A percentile compares a stretch with the other conserved stretches of the same genome.
phyloP scores from a whole-genome alignment of 257 asterid genomes.

The Solanum acaule region DNA sequence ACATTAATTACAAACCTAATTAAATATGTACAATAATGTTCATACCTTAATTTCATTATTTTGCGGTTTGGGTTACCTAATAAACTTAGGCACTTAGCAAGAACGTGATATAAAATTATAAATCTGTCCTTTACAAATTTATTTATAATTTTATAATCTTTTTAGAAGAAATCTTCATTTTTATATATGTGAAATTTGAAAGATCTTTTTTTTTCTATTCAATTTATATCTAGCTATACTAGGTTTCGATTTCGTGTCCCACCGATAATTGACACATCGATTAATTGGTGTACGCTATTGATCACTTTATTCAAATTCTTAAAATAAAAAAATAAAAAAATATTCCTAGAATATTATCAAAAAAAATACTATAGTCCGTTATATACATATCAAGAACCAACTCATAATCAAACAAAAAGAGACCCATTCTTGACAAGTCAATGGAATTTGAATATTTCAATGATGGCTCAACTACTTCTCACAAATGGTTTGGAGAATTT shows the following conservation, averaged over 20 bases:
- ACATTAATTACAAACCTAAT: background rate
- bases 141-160: background rate
- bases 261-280: background rate
- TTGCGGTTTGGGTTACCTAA: background rate
- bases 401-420: background rate
- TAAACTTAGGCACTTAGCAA: background rate
- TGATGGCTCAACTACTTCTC: background rate
- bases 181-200: background rate
- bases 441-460: background rate
- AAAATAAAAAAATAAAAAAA: no score
- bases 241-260: background rate
- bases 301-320: no score
- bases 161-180: background rate
- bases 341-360: background rate
- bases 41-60: background rate
- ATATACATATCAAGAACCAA: background rate
- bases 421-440: background rate
- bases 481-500: background rate
- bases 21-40: background rate
- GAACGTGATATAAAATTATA: background rate
- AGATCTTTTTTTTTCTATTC: background rate
- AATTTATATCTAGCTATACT: background rate
- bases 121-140: background rate
- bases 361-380: background rate
- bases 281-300: background rate